phyloP scores from a whole-genome alignment of 2,329 filamentous ascomycete genomes.

The Venturia asperata region DNA sequence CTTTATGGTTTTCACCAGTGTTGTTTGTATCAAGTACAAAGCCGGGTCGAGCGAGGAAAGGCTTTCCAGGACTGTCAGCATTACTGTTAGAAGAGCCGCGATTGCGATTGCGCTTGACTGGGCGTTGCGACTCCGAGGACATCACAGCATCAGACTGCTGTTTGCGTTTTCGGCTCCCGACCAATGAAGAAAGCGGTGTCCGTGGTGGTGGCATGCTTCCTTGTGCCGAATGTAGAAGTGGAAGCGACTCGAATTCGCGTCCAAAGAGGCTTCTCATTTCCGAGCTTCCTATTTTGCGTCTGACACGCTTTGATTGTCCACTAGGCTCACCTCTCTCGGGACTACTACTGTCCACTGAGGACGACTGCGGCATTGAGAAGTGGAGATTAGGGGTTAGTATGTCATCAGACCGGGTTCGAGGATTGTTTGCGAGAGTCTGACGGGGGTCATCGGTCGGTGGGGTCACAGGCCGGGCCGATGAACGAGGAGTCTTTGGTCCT shows the following conservation, averaged over 20 bases:
- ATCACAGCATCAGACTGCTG: constrained; percentile 13
- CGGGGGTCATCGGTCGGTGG: background rate
- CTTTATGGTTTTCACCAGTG: background rate
- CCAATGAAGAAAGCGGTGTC: constrained; percentile 10
- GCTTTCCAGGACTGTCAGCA: constrained; percentile 22
- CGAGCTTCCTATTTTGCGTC: background rate
- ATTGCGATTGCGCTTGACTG: constrained; percentile 14
- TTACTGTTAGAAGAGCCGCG: background rate
- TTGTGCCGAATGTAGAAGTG: background rate
- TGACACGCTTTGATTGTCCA: background rate
- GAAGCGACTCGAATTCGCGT: background rate
- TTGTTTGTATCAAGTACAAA: background rate
- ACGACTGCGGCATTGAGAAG: background rate
- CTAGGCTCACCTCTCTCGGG: background rate
- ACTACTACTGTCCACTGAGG: background rate
- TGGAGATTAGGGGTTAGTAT: background rate
- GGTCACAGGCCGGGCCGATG: background rate
- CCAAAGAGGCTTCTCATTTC: constrained; percentile 9
- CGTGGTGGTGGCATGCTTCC: constrained; percentile 17
- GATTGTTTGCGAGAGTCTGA: background rate
- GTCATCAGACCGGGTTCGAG: background rate
- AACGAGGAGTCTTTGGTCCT: background rate
- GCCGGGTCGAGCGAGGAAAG: constrained; percentile 25
- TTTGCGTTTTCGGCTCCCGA: constrained; percentile 7
- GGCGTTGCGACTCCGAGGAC: constrained; percentile 1